These are phyloP conservation scores for Puccinia triticina DNA, from an alignment of 1,284 basidiomycete species.

Conservation along the genomic window DNA sequence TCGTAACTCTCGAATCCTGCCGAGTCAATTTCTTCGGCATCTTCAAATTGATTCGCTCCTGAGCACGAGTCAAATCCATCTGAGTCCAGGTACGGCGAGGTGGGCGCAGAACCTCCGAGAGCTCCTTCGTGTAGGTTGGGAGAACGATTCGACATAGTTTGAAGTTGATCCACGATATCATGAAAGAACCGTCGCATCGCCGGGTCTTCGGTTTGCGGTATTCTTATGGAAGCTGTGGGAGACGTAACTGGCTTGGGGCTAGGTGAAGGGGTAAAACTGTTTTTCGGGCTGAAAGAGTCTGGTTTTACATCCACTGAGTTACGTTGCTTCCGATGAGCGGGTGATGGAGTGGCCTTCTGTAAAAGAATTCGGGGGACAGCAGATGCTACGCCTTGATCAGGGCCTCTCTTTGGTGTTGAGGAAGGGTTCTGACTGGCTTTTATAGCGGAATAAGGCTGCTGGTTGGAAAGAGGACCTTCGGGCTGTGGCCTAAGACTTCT, in stretches of 20 bases:
- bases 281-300: not conserved
- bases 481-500: slow-evolving; percentile 56
- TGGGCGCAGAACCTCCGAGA: slow-evolving; percentile 43
- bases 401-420: slow-evolving; percentile 55
- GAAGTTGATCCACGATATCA: slow-evolving; percentile 78
- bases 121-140: slow-evolving; percentile 52
- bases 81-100: slow-evolving; percentile 34
- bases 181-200: slow-evolving; percentile 77
- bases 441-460: slow-evolving; percentile 55
- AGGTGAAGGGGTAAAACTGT: slow-evolving; percentile 55
- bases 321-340: slow-evolving; percentile 54
- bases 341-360: slow-evolving; percentile 61
- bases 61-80: slow-evolving; percentile 6
- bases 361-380: slow-evolving; percentile 61
- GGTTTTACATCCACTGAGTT: slow-evolving; percentile 3
- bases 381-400: slow-evolving; percentile 56
- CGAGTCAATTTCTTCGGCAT: slow-evolving; percentile 36
- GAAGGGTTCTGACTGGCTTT: slow-evolving; percentile 58
- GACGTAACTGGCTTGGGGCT: slow-evolving; percentile 51
- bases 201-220: slow-evolving; percentile 69
- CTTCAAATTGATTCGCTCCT: slow-evolving; percentile 50
- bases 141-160: slow-evolving; percentile 68
- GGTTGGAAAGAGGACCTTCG: slow-evolving; percentile 55
- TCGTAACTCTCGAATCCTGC: slow-evolving; percentile 28
- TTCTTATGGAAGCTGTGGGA: slow-evolving; percentile 56